A percentile compares a stretch with the other conserved stretches of the same genome.
Evolutionary conservation across 169 alveolate genomes (phyloP).

Genomic region (Eimeria necatrix): DNA sequence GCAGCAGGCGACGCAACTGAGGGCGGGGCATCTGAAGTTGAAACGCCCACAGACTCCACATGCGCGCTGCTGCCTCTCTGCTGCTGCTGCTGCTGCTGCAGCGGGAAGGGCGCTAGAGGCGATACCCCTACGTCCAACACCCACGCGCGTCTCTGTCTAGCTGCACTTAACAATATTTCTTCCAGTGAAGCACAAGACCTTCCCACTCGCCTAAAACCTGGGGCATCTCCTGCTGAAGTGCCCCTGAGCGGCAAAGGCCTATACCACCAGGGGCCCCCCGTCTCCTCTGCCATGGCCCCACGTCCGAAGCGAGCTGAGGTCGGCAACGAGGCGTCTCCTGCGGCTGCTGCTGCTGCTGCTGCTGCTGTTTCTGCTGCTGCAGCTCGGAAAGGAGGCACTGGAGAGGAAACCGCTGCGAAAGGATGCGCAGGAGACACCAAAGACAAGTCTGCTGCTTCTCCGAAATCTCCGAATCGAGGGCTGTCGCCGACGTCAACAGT

Average conservation of each 20-base stretch:
- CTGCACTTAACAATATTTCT: conserved; percentile 26
- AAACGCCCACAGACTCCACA: neutral
- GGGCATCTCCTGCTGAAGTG: neutral
- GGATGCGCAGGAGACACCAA: conserved; percentile 1
- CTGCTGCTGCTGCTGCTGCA: conserved; percentile 66
- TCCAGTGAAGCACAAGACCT: conserved; percentile 35
- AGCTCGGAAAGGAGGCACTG: conserved; percentile 7
- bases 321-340: conserved; percentile 26
- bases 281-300: conserved; percentile 8
- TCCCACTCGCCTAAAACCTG: conserved; percentile 20
- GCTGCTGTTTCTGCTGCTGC: neutral
- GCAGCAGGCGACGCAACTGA: neutral
- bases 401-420: neutral
- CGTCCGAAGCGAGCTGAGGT: neutral
- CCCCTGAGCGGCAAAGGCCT: neutral
- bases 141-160: conserved; percentile 38
- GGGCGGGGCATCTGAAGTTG: neutral
- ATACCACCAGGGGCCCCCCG: conserved; percentile 22
- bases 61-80: neutral
- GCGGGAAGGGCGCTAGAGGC: neutral
- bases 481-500: conserved; percentile 29
- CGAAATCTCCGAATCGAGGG: neutral
- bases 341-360: conserved; percentile 39
- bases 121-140: neutral
- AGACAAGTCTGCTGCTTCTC: neutral